Conservation (phyloP, 768 basidiomycete genomes). For the Suillus fuscotomentosus region DNA sequence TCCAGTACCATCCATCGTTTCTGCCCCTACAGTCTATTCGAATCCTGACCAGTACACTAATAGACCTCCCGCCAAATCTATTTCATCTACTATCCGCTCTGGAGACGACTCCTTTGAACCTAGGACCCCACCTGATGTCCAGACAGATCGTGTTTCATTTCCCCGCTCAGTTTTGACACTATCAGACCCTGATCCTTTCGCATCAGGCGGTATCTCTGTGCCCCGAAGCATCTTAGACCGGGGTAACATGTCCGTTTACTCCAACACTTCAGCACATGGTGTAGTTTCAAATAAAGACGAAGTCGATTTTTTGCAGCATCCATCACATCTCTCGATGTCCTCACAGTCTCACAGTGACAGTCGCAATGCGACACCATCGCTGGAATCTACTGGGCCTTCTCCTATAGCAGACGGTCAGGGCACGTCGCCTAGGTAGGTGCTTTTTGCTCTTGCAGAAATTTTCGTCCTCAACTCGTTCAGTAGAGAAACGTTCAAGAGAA, state of each 20-base stretch:
- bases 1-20: conserved; percentile 22
- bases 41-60: conserved; percentile 27
- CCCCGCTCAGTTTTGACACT: conserved; percentile 56
- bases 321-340: conserved; percentile 59
- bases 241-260: conserved; percentile 52
- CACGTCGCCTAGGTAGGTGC: conserved; percentile 5
- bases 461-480: background rate
- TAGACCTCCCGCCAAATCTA: conserved; percentile 52
- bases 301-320: conserved; percentile 37
- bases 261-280: conserved; percentile 49
- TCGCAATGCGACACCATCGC: background rate
- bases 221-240: conserved; percentile 38
- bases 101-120: conserved; percentile 55
- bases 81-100: conserved; percentile 53
- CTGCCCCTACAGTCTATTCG: conserved; percentile 15
- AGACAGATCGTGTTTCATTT: conserved; percentile 28
- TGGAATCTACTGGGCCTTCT: conserved; percentile 4
- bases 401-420: conserved; percentile 7
- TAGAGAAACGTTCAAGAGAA: background rate
- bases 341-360: conserved; percentile 43
- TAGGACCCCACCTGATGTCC: conserved; percentile 49
- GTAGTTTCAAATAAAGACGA: conserved; percentile 39
- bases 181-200: conserved; percentile 66
- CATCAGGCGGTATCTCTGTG: conserved; percentile 45
- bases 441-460: background rate